Percentiles rank a stretch among this genome's conserved stretches.
phyloP scores from a whole-genome alignment of 306 rosid species.

The Biancaea sappan region DNA sequence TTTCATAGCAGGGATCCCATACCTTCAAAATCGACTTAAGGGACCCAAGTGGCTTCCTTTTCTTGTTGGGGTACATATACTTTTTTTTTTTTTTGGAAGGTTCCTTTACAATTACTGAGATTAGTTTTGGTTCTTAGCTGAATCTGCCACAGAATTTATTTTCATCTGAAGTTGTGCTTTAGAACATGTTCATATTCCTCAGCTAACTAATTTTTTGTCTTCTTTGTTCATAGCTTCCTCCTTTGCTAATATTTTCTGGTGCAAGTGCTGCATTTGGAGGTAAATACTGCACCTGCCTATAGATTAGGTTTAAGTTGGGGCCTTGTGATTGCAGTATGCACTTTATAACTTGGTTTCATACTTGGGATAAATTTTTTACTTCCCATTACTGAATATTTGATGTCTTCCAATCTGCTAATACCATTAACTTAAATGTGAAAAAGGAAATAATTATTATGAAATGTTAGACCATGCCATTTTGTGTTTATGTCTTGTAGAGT shows the following conservation, averaged over 20 bases:
- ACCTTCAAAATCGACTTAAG: conserved; percentile 72
- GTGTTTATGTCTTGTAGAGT: not conserved
- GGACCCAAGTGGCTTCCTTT: conserved; percentile 98
- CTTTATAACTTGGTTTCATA: not conserved
- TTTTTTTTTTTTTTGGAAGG: conserved; percentile 8
- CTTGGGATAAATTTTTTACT: not conserved
- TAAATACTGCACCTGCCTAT: conserved; percentile 28
- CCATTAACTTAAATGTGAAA: not conserved
- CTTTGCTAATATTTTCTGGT: conserved; percentile 69
- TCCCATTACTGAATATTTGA: not conserved
- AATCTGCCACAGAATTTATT: conserved; percentile 6
- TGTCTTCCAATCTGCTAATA: conserved; percentile 7
- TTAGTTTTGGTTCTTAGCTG: conserved; percentile 14
- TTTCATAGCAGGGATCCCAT: conserved; percentile 69
- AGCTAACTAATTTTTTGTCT: conserved; percentile 21
- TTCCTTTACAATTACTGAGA: conserved; percentile 8
- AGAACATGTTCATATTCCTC: conserved; percentile 13
- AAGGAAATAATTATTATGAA: not conserved
- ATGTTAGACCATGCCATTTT: conserved; percentile 7
- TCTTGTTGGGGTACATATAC: conserved; percentile 70
- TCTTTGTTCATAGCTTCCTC: conserved; percentile 65
- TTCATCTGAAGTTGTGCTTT: conserved; percentile 5
- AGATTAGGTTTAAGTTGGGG: not conserved
- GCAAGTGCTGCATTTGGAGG: conserved; percentile 92
- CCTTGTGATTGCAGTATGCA: not conserved